phyloP scores from a whole-genome alignment of 2,329 filamentous ascomycete genomes.

The Incumbomyces lentus region DNA sequence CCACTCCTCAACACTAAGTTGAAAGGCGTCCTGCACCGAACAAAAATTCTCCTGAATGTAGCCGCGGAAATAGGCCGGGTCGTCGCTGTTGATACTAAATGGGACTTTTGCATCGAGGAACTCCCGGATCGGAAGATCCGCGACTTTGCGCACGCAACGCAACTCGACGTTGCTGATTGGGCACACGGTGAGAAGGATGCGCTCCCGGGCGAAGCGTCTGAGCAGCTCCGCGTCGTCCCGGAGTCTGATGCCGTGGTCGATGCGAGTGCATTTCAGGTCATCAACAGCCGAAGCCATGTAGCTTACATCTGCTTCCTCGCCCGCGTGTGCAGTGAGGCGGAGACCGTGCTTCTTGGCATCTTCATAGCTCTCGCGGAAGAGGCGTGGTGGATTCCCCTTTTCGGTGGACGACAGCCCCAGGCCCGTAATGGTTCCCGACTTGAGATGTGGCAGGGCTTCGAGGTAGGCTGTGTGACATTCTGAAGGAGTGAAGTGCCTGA shows the following conservation, averaged over 20 bases:
- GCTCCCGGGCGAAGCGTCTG: slow-evolving; percentile 44
- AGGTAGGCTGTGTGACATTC: slow-evolving; percentile 15
- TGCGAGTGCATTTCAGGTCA: slow-evolving; percentile 51
- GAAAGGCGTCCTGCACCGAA: slow-evolving; percentile 62
- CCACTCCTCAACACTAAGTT: slow-evolving; percentile 56
- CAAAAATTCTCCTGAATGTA: slow-evolving; percentile 68
- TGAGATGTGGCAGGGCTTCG: slow-evolving; percentile 27
- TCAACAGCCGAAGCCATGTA: slow-evolving; percentile 58
- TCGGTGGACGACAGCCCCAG: slow-evolving; percentile 60
- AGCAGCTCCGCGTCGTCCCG: slow-evolving; percentile 51
- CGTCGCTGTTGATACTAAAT: slow-evolving; percentile 66
- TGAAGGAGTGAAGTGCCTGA: slow-evolving; percentile 36
- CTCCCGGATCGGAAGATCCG: slow-evolving; percentile 49
- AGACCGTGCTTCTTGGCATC: slow-evolving; percentile 45
- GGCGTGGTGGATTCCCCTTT: slow-evolving; percentile 43
- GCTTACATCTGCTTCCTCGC: slow-evolving; percentile 60
- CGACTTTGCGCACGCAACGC: slow-evolving; percentile 43
- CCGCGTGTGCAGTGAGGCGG: slow-evolving; percentile 59
- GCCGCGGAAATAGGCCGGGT: slow-evolving; percentile 65
- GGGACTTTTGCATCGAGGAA: slow-evolving; percentile 54
- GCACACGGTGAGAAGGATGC: slow-evolving; percentile 59
- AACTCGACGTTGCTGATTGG: slow-evolving; percentile 62
- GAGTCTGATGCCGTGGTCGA: slow-evolving; percentile 65
- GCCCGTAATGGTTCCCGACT: slow-evolving; percentile 46
- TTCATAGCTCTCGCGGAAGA: slow-evolving; percentile 53